Base-by-base conservation (phyloP, 148 eudicot genomes). In the Salicornia ramosissima region DNA sequence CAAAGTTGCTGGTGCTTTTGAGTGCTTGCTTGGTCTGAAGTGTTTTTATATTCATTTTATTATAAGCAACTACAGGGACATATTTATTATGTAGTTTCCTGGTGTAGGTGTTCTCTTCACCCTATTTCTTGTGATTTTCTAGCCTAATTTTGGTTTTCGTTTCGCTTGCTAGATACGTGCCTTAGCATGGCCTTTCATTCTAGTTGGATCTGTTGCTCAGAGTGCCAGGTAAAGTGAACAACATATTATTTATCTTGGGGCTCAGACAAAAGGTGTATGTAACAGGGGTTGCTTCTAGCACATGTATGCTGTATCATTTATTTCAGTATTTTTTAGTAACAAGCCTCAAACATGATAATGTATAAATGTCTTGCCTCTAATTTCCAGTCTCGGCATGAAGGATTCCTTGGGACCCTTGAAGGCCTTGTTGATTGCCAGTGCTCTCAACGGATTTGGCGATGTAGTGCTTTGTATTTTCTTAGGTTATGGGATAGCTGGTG, bases 391-490 rank as follows among this genome's bases (percentile, higher is more conserved):
- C 56, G 96, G 99, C 69, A 95, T 95, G 99, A 95, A 87, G 78
- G 99, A 95, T 78, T 95, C 99, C 2, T 74, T 86, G 84, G 97
- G 99, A 53, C 99, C 97, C 72, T 85, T 95, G 77, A 91, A 95
- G 91, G 99, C 97, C 67, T 77, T 95, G 84, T 82, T 89, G 45
- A 96, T 80, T 80, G 97, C 96, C 46, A 91, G 93, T 71, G 81
- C 75, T 71, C 84, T 91, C 61, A 94, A 91, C 79, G 84, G 80
- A 58, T 43, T 86, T 54, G 97, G 97, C 73, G 90, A 87, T 77
- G 63, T 91, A 54, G 77, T 87, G 56, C 76, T 91, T 26, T 94
- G 99, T 82, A 67, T 76, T 30, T 82, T 74, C 75, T 75, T 91
- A 64, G 86, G 84, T 71, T 91, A 81, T 29, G 96, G 97, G 55